Evolutionary conservation across 495 filamentous ascomycete species (phyloP).

Genomic region (Hypoxylon rickii): DNA sequence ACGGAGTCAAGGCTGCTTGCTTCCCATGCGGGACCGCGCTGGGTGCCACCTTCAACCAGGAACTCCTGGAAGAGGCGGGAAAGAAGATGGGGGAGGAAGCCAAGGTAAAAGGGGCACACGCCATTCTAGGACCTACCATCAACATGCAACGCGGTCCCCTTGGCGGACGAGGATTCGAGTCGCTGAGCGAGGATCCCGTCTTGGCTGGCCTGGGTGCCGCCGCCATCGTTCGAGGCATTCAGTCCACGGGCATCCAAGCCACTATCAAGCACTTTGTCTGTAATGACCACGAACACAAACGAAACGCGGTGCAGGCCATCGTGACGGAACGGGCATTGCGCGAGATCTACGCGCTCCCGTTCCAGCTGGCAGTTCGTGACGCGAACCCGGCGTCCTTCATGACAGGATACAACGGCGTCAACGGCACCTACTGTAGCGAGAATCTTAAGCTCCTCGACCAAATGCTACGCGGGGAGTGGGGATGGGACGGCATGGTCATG

Average conservation of each 20-base stretch:
- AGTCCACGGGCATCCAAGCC: constrained; percentile 70
- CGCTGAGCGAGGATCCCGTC: constrained; percentile 72
- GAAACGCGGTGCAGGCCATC: constrained; percentile 68
- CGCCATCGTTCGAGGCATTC: constrained; percentile 68
- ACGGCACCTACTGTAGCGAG: constrained; percentile 71
- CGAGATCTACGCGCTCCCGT: constrained; percentile 77
- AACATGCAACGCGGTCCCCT: constrained; percentile 77
- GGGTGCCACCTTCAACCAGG: constrained; percentile 71
- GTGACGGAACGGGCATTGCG: constrained; percentile 72
- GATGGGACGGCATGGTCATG: constrained; percentile 70
- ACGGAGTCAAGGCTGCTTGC: constrained; percentile 68
- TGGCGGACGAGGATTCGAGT: constrained; percentile 80
- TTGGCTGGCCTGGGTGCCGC: constrained; percentile 71
- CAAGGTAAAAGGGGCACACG: constrained; percentile 69
- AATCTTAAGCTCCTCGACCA: constrained; percentile 64
- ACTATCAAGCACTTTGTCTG: constrained; percentile 83
- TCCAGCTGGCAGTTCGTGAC: constrained; percentile 71
- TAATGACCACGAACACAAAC: constrained; percentile 78
- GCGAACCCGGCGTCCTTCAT: constrained; percentile 68
- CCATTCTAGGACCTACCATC: constrained; percentile 76
- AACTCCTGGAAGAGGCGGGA: constrained; percentile 64
- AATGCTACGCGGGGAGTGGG: constrained; percentile 73
- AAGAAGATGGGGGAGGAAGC: constrained; percentile 69
- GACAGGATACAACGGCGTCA: constrained; percentile 78
- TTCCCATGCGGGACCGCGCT: constrained; percentile 72